Conservation (phyloP, 306 rosid species). For the Crataegus laevigata region DNA sequence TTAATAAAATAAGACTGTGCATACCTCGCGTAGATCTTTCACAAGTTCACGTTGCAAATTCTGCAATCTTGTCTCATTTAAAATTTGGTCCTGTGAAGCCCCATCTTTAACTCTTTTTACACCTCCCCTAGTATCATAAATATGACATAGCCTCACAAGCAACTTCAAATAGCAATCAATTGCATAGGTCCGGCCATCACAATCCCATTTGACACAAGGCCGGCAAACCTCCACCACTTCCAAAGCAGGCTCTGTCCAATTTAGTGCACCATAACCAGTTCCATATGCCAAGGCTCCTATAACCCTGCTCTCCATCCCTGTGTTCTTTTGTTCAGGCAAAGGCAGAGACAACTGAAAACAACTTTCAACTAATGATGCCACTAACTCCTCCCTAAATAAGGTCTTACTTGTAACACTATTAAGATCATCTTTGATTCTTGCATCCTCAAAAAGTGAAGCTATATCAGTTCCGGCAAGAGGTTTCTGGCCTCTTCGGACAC, state of each 20-base stretch:
- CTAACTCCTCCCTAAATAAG: constrained; percentile 94
- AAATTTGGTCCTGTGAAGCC: constrained; percentile 97
- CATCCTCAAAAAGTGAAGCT: constrained; percentile 95
- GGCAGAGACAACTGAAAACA: constrained; percentile 98
- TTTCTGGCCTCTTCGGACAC: constrained; percentile 97
- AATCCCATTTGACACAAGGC: constrained; percentile 97
- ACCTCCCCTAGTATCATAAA: constrained; percentile 92
- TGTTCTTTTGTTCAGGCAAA: constrained; percentile 85
- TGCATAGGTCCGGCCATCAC: constrained; percentile 96
- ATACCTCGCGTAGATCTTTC: constrained; percentile 75
- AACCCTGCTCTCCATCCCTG: constrained; percentile 97
- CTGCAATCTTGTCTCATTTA: constrained; percentile 97
- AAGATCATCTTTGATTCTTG: constrained; percentile 84
- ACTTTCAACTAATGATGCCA: constrained; percentile 94
- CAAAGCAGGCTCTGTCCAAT: constrained; percentile 97
- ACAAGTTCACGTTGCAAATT: constrained; percentile 91
- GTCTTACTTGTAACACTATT: constrained; percentile 75
- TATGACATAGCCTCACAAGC: constrained; percentile 90
- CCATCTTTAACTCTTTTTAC: constrained; percentile 95
- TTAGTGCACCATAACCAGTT: constrained; percentile 97
- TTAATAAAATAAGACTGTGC: neutral
- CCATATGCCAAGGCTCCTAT: constrained; percentile 99
- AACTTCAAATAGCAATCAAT: constrained; percentile 95
- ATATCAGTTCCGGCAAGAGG: constrained; percentile 98
- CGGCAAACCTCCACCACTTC: constrained; percentile 98